These are phyloP conservation scores for Paramyrothecium sp. DNA, from an alignment of 2,329 filamentous ascomycete species.

Conservation along the genomic window DNA sequence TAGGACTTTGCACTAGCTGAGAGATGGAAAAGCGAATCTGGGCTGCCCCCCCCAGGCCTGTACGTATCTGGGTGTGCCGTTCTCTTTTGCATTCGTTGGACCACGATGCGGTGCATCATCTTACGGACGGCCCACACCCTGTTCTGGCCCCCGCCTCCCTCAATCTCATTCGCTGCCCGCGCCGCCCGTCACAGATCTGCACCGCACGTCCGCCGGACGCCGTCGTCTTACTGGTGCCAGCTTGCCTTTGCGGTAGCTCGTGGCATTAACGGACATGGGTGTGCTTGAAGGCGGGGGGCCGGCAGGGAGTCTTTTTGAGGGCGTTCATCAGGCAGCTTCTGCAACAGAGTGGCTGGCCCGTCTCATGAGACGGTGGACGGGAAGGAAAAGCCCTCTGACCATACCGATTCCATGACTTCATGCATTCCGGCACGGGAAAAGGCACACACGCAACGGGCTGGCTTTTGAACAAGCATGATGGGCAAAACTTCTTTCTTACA, in stretches of 20 bases:
- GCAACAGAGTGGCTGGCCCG: conserved; percentile 16
- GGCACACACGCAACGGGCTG: conserved; percentile 19
- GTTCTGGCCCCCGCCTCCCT: not conserved
- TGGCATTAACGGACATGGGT: not conserved
- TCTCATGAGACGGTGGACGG: not conserved
- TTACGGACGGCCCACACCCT: not conserved
- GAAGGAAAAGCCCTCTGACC: conserved; percentile 11
- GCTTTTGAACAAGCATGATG: not conserved
- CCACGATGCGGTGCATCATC: not conserved
- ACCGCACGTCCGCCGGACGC: not conserved
- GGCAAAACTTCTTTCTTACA: not conserved
- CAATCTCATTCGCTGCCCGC: not conserved
- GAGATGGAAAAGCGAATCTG: not conserved
- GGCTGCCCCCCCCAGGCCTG: not conserved
- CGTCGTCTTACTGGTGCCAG: not conserved
- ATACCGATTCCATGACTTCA: conserved; percentile 29
- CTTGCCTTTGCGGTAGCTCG: not conserved
- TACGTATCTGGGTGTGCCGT: not conserved
- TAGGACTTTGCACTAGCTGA: not conserved
- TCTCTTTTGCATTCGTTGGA: not conserved
- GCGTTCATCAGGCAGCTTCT: conserved; percentile 17
- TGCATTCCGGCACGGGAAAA: conserved; percentile 30
- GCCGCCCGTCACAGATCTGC: not conserved
- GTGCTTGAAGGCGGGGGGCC: not conserved
- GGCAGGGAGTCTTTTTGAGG: not conserved